Conservation (phyloP, 257 asterid genomes). For the Linaria vulgaris region DNA sequence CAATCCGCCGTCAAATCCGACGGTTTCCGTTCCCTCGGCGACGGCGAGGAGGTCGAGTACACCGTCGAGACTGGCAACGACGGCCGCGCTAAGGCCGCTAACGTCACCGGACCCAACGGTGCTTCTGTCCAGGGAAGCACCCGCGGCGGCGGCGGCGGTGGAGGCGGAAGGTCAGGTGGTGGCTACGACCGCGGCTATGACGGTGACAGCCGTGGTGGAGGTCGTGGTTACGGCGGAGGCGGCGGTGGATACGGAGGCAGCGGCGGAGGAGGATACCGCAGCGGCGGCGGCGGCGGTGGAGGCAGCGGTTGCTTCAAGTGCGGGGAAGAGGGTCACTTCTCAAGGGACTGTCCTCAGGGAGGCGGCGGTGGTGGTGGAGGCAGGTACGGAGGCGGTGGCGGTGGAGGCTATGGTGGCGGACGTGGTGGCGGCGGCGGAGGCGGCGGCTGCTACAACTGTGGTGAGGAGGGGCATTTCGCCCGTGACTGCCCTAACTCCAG, state of each 20-base stretch:
- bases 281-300: constrained; percentile 20
- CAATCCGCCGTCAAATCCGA: constrained; percentile 59
- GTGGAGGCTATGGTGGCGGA: constrained; percentile 6
- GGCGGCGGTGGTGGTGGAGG: constrained; percentile 33
- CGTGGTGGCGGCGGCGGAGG: constrained; percentile 24
- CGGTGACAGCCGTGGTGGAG: constrained; percentile 25
- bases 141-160: constrained; percentile 34
- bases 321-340: constrained; percentile 18
- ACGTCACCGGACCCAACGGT: constrained; percentile 41
- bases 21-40: constrained; percentile 65
- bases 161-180: too few species aligned
- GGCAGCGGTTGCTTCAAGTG: constrained; percentile 19
- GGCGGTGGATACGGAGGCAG: constrained; percentile 46
- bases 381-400: constrained; percentile 20
- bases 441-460: neutral
- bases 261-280: constrained; percentile 7
- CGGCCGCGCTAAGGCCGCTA: constrained; percentile 40
- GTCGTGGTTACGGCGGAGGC: constrained; percentile 35
- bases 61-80: constrained; percentile 39
- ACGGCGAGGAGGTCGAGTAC: constrained; percentile 63
- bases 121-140: constrained; percentile 30
- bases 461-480: constrained; percentile 17
- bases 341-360: constrained; percentile 8
- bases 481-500: neutral
- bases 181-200: constrained; percentile 42